Base-by-base conservation (phyloP, 257 asterid species). In the Buddleja alternifolia region DNA sequence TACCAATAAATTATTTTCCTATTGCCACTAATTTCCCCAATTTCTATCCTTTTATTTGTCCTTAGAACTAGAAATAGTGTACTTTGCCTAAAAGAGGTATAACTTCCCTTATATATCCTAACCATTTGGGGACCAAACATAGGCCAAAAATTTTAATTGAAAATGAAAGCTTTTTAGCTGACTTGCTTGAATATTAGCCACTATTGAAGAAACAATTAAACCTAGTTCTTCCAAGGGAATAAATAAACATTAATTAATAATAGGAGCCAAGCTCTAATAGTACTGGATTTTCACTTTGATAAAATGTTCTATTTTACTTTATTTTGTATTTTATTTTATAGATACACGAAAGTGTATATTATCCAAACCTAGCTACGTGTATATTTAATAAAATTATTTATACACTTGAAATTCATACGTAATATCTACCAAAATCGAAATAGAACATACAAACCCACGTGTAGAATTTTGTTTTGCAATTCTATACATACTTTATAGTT, bases 131-230 rank as follows among this genome's bases (percentile, higher is more conserved):
- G 25, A 48, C 55, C 55, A 36, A 15, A 15, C 46, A 58, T 58
- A 58, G 62, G 37, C 44, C 11, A 56, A 56, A 16, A 10, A n/a
- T 25, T 25, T 8, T n/a, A n/a, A 56, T 6, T 14, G 6, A n/a
- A 46, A 46, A 46, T 34, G 29, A 19, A 34, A 1, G 4, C 7
- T 17, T 8, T n/a, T 14, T 32, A 8, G 17, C 7, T 32, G 20
- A 8, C 63, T 34, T 34, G 24, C 32, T 58, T 58, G 25, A 34
- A 34, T 58, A 14, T 48, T 48, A 48, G 55, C 55, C 55, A 48
- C 34, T 29, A 29, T 29, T 29, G 5, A 5, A 29, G 5, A 44
- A 19, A 50, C 32, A 50, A 29, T 29, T 29, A 29, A 19, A 50
- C 32, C 6, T 50, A 50, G 6, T 50, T 19, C 29, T 50, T 17